Base-by-base conservation (phyloP, 1,284 basidiomycete species). In the Fomitopsis palustris region DNA sequence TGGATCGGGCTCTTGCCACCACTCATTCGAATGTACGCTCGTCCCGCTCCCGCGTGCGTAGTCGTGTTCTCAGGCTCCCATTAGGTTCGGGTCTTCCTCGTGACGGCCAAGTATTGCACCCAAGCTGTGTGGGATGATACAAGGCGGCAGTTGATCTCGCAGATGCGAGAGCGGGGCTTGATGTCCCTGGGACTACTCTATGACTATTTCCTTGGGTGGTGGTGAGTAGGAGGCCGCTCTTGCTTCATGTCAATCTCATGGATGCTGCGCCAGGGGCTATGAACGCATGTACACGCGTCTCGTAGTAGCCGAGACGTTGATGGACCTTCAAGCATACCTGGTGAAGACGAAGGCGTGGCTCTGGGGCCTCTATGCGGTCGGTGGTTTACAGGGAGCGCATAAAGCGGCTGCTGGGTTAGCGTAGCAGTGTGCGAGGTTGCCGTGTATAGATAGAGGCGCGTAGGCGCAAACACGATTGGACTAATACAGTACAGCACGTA, bases 51-150 rank as follows among this genome's bases (percentile, higher is more conserved):
- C 17, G 12, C 35, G 35, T 3, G 10, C 35, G 35, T 21, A 23
- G 14, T 16, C 29, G 14, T 10, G 17, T 5, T 47, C 39, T 45
- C 5, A 6, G 25, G 37, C 51, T 52, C 19, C 10, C 33, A 31
- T 14, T 58, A 91, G 82, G 79, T 87, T 61, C 89, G 95, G 12
- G 86, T 97, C 68, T 99, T 98, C 73, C 73, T 98, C 41, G 92
- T 98, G 61, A 90, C 92, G 6, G 95, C 95, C 0, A 90, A 93
- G 67, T 97, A 93, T 74, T 98, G 96, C 72, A 83, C 88, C 52
- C 79, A 78, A 21, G 87, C 95, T 39, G 90, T 95, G 2, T 97
- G 94, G 88, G 78, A 84, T 65, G 90, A 92, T 68, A 93, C 96
- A 60, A 80, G 81, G 65, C 77, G 80, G 57, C 78, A 78, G 14